A percentile compares a stretch with the other conserved stretches of the same genome.
Evolutionary conservation across 768 basidiomycete species (phyloP).

Genomic region (Lactifluus volemus): DNA sequence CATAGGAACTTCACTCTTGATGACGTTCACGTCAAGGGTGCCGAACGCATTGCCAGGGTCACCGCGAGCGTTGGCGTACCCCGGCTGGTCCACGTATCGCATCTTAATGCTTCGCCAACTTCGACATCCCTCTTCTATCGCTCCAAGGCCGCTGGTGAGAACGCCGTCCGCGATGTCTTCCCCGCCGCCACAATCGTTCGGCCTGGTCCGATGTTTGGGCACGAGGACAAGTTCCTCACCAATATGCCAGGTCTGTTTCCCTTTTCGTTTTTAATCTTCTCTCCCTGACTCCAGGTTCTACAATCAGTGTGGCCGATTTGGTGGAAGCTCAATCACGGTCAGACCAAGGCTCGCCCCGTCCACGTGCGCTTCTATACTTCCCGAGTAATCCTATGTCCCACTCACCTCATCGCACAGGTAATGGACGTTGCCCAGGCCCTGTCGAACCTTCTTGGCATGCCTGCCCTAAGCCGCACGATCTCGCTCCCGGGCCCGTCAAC

Average conservation of each 20-base stretch:
- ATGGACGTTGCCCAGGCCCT: constrained; percentile 91
- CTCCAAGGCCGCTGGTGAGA: constrained; percentile 86
- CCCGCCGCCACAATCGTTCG: constrained; percentile 81
- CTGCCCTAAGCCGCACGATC: constrained; percentile 57
- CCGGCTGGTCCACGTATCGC: constrained; percentile 89
- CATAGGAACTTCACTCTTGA: constrained; percentile 82
- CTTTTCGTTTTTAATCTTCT: constrained; percentile 15
- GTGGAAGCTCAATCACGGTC: constrained; percentile 86
- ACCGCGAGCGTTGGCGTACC: constrained; percentile 70
- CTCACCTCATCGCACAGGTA: constrained; percentile 43
- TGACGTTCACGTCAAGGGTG: constrained; percentile 75
- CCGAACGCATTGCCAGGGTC: constrained; percentile 78
- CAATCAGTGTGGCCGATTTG: constrained; percentile 77
- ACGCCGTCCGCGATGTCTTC: constrained; percentile 74
- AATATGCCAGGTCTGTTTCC: constrained; percentile 77
- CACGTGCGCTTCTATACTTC: constrained; percentile 52
- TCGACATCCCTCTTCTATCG: constrained; percentile 81
- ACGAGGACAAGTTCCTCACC: constrained; percentile 89
- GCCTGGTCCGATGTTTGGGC: constrained; percentile 82
- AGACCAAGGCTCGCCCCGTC: constrained; percentile 83
- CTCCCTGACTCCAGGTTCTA: constrained; percentile 5
- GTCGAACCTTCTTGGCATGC: constrained; percentile 58
- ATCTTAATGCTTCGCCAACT: constrained; percentile 76
- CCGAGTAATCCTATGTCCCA: background rate
- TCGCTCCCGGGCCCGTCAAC: constrained; percentile 85